Base-by-base conservation (phyloP, 2,329 filamentous ascomycete species). In the Pseudopithomyces maydicus region DNA sequence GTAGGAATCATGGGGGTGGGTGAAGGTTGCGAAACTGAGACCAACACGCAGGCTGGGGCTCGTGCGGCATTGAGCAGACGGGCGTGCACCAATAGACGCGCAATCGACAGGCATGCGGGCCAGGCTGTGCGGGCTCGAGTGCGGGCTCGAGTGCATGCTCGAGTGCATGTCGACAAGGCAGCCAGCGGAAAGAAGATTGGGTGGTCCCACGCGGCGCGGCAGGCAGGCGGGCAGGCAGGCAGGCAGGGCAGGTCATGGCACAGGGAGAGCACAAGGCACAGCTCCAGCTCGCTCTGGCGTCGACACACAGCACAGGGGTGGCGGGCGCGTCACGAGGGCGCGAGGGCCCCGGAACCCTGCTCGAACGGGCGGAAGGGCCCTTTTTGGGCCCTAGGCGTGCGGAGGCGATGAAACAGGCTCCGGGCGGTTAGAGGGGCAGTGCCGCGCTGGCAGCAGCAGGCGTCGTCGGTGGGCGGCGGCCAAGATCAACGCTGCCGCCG, bases 81-180 rank as follows among this genome's bases (percentile, higher is more conserved):
- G n/a, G 26, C 26, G 14, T 15, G 46, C 35, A 49, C 45, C 52
- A 35, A 56, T 56, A 56, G 59, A 52, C 56, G 56, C 56, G 59
- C 26, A 43, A 43, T 12, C 39, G 49, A 47, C 49, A 50, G 10
- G 39, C 48, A 19, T 3, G 48, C 48, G 22, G 23, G 22, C 12
- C 45, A 41, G 35, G n/a, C n/a, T 38, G 35, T n/a, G 35, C 12
- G 35, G 35, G 35, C 35, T 35, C 32, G n/a, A n/a, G n/a, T n/a
- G n/a, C n/a, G n/a, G n/a, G n/a, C n/a, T n/a, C n/a, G n/a, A n/a
- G n/a, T n/a, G n/a, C n/a, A n/a, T n/a, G n/a, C n/a, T n/a, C n/a
- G n/a, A n/a, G n/a, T n/a, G n/a, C n/a, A n/a, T n/a, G n/a, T n/a
- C n/a, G 45, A 47, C 46, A 11, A 57, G 45, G 41, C 45, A 39